phyloP scores from a whole-genome alignment of 139 green algal species.

The Closterium sp. region DNA sequence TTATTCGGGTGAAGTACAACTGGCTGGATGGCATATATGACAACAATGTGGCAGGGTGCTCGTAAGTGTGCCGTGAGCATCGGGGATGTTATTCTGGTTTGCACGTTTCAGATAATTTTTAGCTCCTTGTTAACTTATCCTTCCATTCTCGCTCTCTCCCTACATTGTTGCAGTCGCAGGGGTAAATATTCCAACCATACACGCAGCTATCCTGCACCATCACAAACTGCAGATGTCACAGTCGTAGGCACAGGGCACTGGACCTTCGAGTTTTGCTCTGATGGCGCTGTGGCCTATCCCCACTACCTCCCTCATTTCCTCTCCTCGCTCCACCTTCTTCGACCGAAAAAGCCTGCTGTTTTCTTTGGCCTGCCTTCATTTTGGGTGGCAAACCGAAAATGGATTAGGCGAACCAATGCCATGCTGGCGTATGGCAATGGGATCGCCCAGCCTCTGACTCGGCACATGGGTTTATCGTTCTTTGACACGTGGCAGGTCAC shows the following conservation, averaged over 20 bases:
- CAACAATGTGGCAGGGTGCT: not conserved
- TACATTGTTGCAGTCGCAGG: not conserved
- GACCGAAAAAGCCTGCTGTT: not conserved
- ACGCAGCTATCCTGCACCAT: not conserved
- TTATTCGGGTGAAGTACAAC: not conserved
- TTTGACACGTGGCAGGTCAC: not conserved
- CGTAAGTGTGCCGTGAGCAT: not conserved
- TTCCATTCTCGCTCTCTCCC: not conserved
- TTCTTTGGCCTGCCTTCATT: not conserved
- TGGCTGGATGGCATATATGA: not conserved
- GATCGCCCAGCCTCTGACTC: not conserved
- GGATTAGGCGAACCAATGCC: not conserved
- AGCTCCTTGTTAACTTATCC: not conserved
- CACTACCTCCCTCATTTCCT: not conserved
- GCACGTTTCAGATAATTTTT: no score
- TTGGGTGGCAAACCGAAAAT: not conserved
- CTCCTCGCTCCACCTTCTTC: not conserved
- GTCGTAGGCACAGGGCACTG: not conserved
- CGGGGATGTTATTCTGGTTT: no score
- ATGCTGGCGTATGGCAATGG: not conserved
- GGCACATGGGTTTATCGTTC: not conserved
- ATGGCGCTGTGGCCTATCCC: not conserved
- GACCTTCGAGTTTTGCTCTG: not conserved
- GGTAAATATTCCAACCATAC: not conserved
- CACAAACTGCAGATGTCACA: not conserved